A percentile compares a stretch with the other conserved stretches of the same genome.
phyloP scores from a whole-genome alignment of 495 filamentous ascomycete genomes.

The Penicillium macrosclerotiorum region DNA sequence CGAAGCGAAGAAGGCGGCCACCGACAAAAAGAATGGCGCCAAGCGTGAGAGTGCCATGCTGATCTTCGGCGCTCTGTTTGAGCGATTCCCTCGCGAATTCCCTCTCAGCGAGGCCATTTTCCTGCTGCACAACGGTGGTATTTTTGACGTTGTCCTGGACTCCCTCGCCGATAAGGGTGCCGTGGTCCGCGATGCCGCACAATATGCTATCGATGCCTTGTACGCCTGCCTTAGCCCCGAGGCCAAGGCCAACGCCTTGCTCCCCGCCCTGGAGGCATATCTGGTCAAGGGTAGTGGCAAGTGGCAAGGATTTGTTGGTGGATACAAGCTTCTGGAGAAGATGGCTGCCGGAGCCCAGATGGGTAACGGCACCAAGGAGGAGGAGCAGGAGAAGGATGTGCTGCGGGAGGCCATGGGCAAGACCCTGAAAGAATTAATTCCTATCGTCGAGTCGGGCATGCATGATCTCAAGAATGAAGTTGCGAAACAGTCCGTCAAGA shows the following conservation, averaged over 20 bases:
- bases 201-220: slow-evolving; percentile 91
- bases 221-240: slow-evolving; percentile 77
- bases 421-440: slow-evolving; percentile 85
- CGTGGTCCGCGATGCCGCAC: slow-evolving; percentile 83
- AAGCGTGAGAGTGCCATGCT: slow-evolving; percentile 92
- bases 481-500: slow-evolving; percentile 81
- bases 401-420: slow-evolving; percentile 89
- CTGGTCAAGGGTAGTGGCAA: slow-evolving; percentile 79
- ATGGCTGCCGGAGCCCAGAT: slow-evolving; percentile 93
- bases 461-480: slow-evolving; percentile 92
- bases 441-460: slow-evolving; percentile 90
- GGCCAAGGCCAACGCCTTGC: slow-evolving; percentile 72
- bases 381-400: slow-evolving; percentile 80
- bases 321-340: slow-evolving; percentile 74
- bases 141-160: slow-evolving; percentile 75
- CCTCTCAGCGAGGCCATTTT: slow-evolving; percentile 78
- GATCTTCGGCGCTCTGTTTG: slow-evolving; percentile 87
- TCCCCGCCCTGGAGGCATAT: slow-evolving; percentile 71
- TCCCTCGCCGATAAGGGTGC: slow-evolving; percentile 85
- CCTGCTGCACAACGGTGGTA: slow-evolving; percentile 71
- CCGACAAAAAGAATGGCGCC: slow-evolving; percentile 89
- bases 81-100: slow-evolving; percentile 77
- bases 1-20: slow-evolving; percentile 77
- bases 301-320: slow-evolving; percentile 93
- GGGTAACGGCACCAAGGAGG: slow-evolving; percentile 71